Conservation (phyloP, 306 rosid genomes). For the Dalbergia oliveri region DNA sequence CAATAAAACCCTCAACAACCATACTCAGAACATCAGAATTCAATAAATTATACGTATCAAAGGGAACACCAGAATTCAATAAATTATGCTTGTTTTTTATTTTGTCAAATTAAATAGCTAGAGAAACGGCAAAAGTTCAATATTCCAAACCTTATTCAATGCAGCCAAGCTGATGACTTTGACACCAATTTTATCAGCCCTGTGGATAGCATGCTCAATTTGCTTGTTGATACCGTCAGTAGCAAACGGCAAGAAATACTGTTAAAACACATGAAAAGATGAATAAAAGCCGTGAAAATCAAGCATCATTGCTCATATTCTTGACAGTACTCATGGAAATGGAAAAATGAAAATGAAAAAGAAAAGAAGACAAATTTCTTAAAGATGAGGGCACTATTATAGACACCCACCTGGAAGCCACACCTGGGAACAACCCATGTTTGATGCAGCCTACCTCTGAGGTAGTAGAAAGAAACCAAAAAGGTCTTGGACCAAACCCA, state of each 20-base stretch:
- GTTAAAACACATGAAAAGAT: slow-evolving; percentile 33
- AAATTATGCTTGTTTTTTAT: neutral
- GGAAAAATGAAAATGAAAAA: neutral
- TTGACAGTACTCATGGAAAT: neutral
- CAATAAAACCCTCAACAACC: slow-evolving; percentile 51
- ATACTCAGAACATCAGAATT: slow-evolving; percentile 26
- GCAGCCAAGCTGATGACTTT: slow-evolving; percentile 94
- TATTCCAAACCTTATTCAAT: slow-evolving; percentile 76
- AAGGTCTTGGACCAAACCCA: slow-evolving; percentile 78
- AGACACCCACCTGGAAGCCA: slow-evolving; percentile 70
- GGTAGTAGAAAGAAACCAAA: slow-evolving; percentile 63
- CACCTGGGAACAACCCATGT: slow-evolving; percentile 89
- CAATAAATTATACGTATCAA: neutral
- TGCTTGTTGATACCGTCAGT: slow-evolving; percentile 75
- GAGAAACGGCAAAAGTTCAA: neutral
- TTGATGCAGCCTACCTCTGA: slow-evolving; percentile 73
- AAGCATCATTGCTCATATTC: neutral
- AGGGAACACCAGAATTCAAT: slow-evolving; percentile 2
- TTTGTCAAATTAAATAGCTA: neutral
- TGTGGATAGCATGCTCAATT: slow-evolving; percentile 81
- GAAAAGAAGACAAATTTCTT: neutral
- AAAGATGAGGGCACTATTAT: neutral
- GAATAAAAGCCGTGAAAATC: neutral
- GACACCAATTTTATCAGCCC: slow-evolving; percentile 84
- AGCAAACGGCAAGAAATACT: slow-evolving; percentile 95